Conservation (phyloP, 2,329 filamentous ascomycete genomes). For the Monosporascus sp. region DNA sequence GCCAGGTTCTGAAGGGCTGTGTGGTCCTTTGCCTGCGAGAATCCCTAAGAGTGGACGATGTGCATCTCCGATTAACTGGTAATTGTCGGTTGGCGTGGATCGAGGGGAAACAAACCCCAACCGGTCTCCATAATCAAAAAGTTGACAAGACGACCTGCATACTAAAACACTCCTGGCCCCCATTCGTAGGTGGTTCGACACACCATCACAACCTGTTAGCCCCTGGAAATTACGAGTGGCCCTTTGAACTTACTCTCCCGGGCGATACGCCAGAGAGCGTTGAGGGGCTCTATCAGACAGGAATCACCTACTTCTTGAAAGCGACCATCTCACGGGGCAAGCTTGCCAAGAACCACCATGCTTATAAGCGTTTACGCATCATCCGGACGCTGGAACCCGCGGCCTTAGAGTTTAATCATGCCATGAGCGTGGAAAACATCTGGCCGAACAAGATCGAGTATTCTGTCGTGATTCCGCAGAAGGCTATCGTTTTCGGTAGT, state of each 20-base stretch:
- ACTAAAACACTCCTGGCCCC: conserved; percentile 64
- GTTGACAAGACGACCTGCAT: conserved; percentile 57
- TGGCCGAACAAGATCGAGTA: conserved; percentile 99
- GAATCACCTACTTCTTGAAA: conserved; percentile 86
- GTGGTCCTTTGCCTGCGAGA: conserved; percentile 69
- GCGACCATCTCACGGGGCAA: conserved; percentile 84
- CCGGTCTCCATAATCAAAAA: conserved; percentile 53
- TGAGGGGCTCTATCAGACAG: conserved; percentile 81
- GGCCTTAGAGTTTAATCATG: conserved; percentile 73
- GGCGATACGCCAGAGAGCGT: conserved; percentile 78
- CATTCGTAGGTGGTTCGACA: conserved; percentile 56
- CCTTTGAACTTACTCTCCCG: conserved; percentile 69
- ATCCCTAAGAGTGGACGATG: conserved; percentile 65
- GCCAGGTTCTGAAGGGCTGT: conserved; percentile 68
- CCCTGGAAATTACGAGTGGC: conserved; percentile 79
- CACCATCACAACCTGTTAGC: conserved; percentile 56
- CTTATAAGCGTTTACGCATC: conserved; percentile 72
- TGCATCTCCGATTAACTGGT: conserved; percentile 67
- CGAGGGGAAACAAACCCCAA: conserved; percentile 39
- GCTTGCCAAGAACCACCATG: conserved; percentile 79
- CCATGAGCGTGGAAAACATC: conserved; percentile 94
- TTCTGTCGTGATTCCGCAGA: conserved; percentile 86
- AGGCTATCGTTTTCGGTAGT: conserved; percentile 93
- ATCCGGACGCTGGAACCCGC: conserved; percentile 73
- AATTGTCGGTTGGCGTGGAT: conserved; percentile 65